phyloP scores from a whole-genome alignment of 305 asterid species.

The Rubia balearica region DNA sequence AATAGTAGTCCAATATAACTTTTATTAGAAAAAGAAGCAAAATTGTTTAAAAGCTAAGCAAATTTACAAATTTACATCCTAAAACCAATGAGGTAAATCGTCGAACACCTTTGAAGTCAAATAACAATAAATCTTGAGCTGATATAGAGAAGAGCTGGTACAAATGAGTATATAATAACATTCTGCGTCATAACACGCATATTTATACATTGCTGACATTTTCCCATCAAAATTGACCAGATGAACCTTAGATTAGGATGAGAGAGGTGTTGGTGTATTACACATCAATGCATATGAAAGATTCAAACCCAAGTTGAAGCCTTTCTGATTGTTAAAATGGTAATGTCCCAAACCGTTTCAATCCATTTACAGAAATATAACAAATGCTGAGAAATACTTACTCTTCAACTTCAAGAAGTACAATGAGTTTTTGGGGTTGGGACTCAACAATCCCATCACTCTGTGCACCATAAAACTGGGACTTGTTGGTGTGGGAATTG shows the following conservation, averaged over 20 bases:
- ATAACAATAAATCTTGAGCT: too few relatives aligned
- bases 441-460: slow-evolving; percentile 23
- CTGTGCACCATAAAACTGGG: slow-evolving; percentile 34
- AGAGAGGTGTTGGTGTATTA: neutral
- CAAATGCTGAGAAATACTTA: slow-evolving; percentile 14
- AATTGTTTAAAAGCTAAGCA: too few relatives aligned
- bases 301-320: slow-evolving; percentile 71
- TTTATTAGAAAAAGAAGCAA: too few relatives aligned
- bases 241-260: neutral
- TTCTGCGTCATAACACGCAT: too few relatives aligned
- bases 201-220: neutral
- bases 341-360: slow-evolving; percentile 11
- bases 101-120: too few relatives aligned
- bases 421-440: slow-evolving; percentile 44
- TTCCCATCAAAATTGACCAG: neutral
- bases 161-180: neutral
- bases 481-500: slow-evolving; percentile 25
- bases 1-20: too few relatives aligned
- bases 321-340: slow-evolving; percentile 64
- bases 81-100: too few relatives aligned
- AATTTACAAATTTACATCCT: too few relatives aligned
- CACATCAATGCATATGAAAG: neutral
- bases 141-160: too few relatives aligned
- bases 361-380: neutral
- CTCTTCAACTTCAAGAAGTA: slow-evolving; percentile 95